Evolutionary conservation across 129 eudicot genomes (phyloP).

Genomic region (Rutidosis leptorrhynchoides): DNA sequence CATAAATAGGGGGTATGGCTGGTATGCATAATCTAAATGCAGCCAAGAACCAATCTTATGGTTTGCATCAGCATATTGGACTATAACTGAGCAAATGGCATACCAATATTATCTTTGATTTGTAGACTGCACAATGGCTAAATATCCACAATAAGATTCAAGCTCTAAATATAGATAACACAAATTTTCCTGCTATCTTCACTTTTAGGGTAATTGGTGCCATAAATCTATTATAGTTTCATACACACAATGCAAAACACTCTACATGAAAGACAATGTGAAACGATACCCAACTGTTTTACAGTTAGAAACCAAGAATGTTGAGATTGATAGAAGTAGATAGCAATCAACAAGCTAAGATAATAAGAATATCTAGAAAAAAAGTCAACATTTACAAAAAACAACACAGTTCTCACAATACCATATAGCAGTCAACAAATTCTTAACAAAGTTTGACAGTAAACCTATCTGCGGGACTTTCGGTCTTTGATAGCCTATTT

Average conservation of each 20-base stretch:
- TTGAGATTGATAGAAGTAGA: neutral
- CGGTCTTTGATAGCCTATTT: conserved; percentile 22
- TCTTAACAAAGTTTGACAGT: conserved; percentile 22
- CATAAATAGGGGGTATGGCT: neutral
- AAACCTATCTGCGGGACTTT: conserved; percentile 26
- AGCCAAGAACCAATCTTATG: neutral
- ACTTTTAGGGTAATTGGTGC: neutral
- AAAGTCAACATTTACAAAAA: neutral
- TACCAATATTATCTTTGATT: neutral
- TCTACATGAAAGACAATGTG: neutral
- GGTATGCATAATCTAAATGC: neutral
- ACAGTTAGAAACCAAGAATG: neutral
- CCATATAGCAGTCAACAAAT: conserved; percentile 15
- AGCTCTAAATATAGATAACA: neutral
- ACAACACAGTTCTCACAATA: conserved; percentile 5
- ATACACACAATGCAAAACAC: neutral
- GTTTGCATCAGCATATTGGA: neutral
- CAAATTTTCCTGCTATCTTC: neutral
- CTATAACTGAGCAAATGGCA: neutral
- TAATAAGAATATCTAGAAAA: conserved; percentile 3
- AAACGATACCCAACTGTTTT: neutral
- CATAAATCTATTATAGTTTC: neutral
- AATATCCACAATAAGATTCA: neutral
- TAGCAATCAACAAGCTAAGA: conserved; percentile 4
- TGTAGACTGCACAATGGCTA: neutral